Base-by-base conservation (phyloP, 1,139 yeast species). In the Debaryomyces sp. region DNA sequence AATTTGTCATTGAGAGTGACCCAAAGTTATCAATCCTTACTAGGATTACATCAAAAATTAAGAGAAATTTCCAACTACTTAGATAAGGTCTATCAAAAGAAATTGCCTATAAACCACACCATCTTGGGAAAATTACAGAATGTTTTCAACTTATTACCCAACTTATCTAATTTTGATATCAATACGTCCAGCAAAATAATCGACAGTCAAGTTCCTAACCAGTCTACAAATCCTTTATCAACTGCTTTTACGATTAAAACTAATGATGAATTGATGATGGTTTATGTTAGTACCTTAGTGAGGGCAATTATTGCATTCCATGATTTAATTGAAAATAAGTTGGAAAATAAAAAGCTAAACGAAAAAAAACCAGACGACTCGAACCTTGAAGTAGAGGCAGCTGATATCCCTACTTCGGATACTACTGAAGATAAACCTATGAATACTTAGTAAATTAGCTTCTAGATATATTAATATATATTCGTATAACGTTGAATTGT, bases 241-340 rank as follows among this genome's bases (percentile, higher is more conserved):
- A 81, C 85, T 47, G 96, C 98, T 1, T 88, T 92, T 63, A 90
- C 96, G 5, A 80, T 89, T 44, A 94, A 94, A 70, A 90, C 98
- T 2, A 95, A 95, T 64, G 99, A 95, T 62, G 96, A 94, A 67
- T 77, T 95, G 58, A 94, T 95, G 99, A 81, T 91, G 64, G 84
- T 95, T 30, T 95, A 95, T 65, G 83, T 94, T 55, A 84, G 95
- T 61, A 87, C 95, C 43, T 77, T 95, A 61, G 97, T 94, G 21
- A 82, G 99, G 61, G 89, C 98, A 15, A 94, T 94, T 60, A 89
- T 94, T 64, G 96, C 99, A 13, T 92, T 94, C 80, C 97, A 95
- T 70, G 96, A 95, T 67, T 80, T 95, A 67, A 94, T 95, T 65
- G 99, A 94, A 62, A 95, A 95, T 73, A 94, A 94, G 70, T 85